These are phyloP conservation scores for Solanum virginianum DNA, from an alignment of 257 asterid species.

Conservation along the genomic window DNA sequence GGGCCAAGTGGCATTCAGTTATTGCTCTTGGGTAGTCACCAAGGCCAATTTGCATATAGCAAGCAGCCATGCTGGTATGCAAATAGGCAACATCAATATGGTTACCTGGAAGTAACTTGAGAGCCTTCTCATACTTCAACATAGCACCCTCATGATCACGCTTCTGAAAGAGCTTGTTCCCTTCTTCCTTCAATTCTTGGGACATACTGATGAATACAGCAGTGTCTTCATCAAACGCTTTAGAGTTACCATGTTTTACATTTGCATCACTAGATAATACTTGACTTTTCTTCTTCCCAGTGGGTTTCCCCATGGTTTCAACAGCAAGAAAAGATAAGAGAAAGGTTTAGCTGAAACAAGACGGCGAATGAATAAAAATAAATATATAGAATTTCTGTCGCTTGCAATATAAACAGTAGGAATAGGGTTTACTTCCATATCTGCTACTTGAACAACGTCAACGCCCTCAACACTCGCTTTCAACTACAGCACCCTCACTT, in stretches of 20 bases:
- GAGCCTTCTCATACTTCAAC: slow-evolving; percentile 85
- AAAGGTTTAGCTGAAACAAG: background rate
- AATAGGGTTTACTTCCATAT: background rate
- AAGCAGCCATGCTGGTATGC: slow-evolving; percentile 79
- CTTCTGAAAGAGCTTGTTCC: slow-evolving; percentile 57
- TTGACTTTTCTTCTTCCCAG: slow-evolving; percentile 49
- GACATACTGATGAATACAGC: slow-evolving; percentile 85
- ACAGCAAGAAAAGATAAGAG: background rate
- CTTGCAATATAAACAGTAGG: background rate
- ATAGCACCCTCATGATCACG: slow-evolving; percentile 88
- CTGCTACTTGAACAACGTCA: background rate
- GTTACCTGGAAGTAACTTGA: slow-evolving; percentile 56
- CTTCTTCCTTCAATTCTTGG: slow-evolving; percentile 85
- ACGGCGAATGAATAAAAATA: no score
- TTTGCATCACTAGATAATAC: slow-evolving; percentile 22
- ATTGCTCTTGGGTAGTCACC: slow-evolving; percentile 91
- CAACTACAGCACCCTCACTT: background rate
- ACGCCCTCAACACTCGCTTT: background rate
- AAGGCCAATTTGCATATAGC: slow-evolving; percentile 84
- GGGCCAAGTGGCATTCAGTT: slow-evolving; percentile 76
- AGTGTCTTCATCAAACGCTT: slow-evolving; percentile 80
- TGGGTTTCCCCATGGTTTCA: slow-evolving; percentile 73
- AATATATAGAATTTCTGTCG: no score
- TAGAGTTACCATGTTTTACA: slow-evolving; percentile 35
- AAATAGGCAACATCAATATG: slow-evolving; percentile 78